Conservation (phyloP, 2,329 filamentous ascomycete species). For the Pyrenophora graminea region DNA sequence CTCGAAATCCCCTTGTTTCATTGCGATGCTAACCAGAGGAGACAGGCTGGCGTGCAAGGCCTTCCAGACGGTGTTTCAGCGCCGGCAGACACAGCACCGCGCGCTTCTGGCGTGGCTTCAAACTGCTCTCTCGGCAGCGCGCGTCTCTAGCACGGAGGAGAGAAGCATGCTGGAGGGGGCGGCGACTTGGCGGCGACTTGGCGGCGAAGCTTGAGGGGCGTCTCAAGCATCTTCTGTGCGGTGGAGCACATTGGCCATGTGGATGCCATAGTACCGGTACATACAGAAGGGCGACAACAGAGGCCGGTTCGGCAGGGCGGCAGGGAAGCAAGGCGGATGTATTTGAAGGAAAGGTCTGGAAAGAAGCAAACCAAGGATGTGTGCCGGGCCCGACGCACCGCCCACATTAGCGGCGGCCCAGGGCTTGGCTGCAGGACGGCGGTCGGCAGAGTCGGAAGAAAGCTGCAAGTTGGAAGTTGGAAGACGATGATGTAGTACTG, state of each 20-base stretch:
- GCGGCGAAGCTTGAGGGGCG: slow-evolving; percentile 6
- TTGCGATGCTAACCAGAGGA: slow-evolving; percentile 21
- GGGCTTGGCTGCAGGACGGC: slow-evolving; percentile 16
- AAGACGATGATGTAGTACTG: slow-evolving; percentile 6
- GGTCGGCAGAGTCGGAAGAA: slow-evolving; percentile 12
- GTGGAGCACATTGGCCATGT: too few relatives aligned
- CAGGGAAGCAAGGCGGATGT: not conserved
- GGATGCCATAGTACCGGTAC: too few relatives aligned
- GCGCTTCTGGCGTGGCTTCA: slow-evolving; percentile 70
- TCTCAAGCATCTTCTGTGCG: too few relatives aligned
- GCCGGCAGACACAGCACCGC: slow-evolving; percentile 72
- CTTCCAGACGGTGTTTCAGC: slow-evolving; percentile 68
- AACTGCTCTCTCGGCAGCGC: slow-evolving; percentile 35
- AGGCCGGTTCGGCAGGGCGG: not conserved
- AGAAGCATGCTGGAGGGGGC: slow-evolving; percentile 36
- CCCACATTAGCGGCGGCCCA: slow-evolving; percentile 17
- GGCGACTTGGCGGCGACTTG: slow-evolving; percentile 16
- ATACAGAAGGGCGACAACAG: not conserved
- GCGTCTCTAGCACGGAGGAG: slow-evolving; percentile 35
- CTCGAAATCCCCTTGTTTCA: slow-evolving; percentile 13
- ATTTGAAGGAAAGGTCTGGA: not conserved
- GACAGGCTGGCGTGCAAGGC: slow-evolving; percentile 69
- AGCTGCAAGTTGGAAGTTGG: not conserved
- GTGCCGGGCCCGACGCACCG: slow-evolving; percentile 10
- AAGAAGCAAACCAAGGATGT: slow-evolving; percentile 15